Conservation (phyloP, 805 yeast species). For the Lipomyces oligophaga region DNA sequence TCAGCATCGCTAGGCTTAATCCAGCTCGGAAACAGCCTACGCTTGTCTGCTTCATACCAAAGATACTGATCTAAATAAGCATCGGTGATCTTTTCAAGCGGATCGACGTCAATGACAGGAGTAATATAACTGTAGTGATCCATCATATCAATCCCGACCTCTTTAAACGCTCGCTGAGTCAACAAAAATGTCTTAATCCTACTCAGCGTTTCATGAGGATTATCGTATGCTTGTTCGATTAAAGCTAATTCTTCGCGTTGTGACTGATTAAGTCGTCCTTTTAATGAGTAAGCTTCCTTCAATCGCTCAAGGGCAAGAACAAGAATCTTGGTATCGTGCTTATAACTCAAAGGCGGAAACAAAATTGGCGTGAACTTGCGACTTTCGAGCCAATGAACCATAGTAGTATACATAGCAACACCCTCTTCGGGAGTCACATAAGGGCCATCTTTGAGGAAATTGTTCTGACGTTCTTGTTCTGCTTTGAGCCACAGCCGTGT, state of each 20-base stretch:
- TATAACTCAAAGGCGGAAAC: slow-evolving; percentile 87
- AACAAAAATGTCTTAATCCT: slow-evolving; percentile 76
- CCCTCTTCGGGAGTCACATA: slow-evolving; percentile 84
- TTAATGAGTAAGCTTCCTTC: slow-evolving; percentile 72
- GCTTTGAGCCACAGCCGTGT: slow-evolving; percentile 88
- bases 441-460: slow-evolving; percentile 81
- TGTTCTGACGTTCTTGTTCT: slow-evolving; percentile 85
- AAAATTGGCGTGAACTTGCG: slow-evolving; percentile 83
- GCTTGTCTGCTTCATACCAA: slow-evolving; percentile 91
- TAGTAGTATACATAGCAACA: slow-evolving; percentile 74
- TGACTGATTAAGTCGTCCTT: slow-evolving; percentile 72
- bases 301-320: slow-evolving; percentile 85
- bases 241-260: slow-evolving; percentile 91
- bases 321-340: slow-evolving; percentile 86
- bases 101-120: slow-evolving; percentile 86
- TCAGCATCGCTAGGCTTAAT: slow-evolving; percentile 92
- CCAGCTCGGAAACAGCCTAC: slow-evolving; percentile 92
- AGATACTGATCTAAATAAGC: slow-evolving; percentile 92
- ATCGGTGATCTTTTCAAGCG: slow-evolving; percentile 91
- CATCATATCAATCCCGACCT: slow-evolving; percentile 81
- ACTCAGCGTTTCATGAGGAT: slow-evolving; percentile 88
- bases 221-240: slow-evolving; percentile 94
- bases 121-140: slow-evolving; percentile 79
- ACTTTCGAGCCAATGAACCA: slow-evolving; percentile 88
- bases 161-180: slow-evolving; percentile 90